Conservation (phyloP, 2,329 filamentous ascomycete genomes). For the Phialemoniopsis sp. region DNA sequence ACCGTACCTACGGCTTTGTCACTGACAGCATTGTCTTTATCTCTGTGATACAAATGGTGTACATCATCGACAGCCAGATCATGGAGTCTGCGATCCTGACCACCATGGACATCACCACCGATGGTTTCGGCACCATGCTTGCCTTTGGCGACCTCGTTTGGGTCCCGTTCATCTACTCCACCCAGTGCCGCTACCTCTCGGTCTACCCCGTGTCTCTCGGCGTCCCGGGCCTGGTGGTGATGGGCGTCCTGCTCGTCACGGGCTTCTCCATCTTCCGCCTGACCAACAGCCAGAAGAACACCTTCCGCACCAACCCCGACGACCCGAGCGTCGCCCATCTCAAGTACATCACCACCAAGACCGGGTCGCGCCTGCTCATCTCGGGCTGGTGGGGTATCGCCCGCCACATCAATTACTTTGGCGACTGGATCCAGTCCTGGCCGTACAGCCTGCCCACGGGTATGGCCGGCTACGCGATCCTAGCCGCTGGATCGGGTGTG, state of each 20-base stretch:
- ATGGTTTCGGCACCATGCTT: constrained; percentile 95
- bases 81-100: constrained; percentile 88
- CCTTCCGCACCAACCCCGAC: constrained; percentile 81
- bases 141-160: constrained; percentile 89
- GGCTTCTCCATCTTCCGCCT: constrained; percentile 92
- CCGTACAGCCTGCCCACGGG: constrained; percentile 85
- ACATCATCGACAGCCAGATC: constrained; percentile 79
- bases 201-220: constrained; percentile 80
- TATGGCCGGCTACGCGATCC: constrained; percentile 74
- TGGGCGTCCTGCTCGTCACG: constrained; percentile 61
- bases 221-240: constrained; percentile 55
- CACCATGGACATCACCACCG: constrained; percentile 89
- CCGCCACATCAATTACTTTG: constrained; percentile 92
- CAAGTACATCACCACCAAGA: constrained; percentile 79
- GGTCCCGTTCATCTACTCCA: constrained; percentile 85
- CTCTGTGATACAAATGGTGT: constrained; percentile 72
- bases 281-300: constrained; percentile 94
- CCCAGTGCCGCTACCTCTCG: constrained; percentile 81
- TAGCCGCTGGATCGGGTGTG: constrained; percentile 46
- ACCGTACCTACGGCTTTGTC: constrained; percentile 76
- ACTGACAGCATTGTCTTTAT: constrained; percentile 84
- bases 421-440: constrained; percentile 94
- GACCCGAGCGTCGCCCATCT: constrained; percentile 77
- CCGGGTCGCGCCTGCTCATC: constrained; percentile 75
- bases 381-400: constrained; percentile 93